Conservation (phyloP, 2,329 filamentous ascomycete genomes). For the Proliferodiscus dingleyae region DNA sequence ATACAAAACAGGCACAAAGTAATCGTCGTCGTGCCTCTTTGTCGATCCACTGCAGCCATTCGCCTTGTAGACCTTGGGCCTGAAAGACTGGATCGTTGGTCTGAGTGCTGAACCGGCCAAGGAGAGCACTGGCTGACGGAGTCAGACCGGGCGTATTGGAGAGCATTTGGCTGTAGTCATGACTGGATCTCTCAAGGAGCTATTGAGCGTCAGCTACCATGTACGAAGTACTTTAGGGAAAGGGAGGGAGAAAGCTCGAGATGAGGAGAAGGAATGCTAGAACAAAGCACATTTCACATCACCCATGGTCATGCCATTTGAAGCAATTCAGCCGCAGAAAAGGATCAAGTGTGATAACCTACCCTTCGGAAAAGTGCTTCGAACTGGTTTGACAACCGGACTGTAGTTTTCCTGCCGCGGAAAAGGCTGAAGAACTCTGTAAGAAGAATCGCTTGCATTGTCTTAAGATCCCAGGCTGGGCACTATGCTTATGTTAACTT, state of each 20-base stretch:
- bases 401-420: conserved; percentile 24
- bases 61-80: conserved; percentile 10
- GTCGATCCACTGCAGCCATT: conserved; percentile 50
- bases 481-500: conserved; percentile 16
- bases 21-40: conserved; percentile 49
- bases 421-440: conserved; percentile 30
- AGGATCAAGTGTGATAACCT: conserved; percentile 6
- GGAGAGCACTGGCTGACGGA: conserved; percentile 16
- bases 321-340: background rate
- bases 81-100: conserved; percentile 3
- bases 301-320: too few relatives aligned
- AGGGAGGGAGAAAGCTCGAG: too few relatives aligned
- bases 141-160: conserved; percentile 12
- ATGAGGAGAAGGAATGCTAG: too few relatives aligned
- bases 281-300: too few relatives aligned
- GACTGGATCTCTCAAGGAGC: conserved; percentile 19
- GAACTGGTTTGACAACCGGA: conserved; percentile 25
- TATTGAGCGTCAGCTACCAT: conserved; percentile 5
- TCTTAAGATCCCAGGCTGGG: conserved; percentile 22
- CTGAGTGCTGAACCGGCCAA: conserved; percentile 16
- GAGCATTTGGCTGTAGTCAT: conserved; percentile 9
- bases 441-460: conserved; percentile 31
- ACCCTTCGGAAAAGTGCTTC: conserved; percentile 26
- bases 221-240: too few relatives aligned
- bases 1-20: conserved; percentile 51